A percentile compares a stretch with the other conserved stretches of the same genome.
Conservation (phyloP, 2,329 filamentous ascomycete species). For the Herpotrichia juniperi region DNA sequence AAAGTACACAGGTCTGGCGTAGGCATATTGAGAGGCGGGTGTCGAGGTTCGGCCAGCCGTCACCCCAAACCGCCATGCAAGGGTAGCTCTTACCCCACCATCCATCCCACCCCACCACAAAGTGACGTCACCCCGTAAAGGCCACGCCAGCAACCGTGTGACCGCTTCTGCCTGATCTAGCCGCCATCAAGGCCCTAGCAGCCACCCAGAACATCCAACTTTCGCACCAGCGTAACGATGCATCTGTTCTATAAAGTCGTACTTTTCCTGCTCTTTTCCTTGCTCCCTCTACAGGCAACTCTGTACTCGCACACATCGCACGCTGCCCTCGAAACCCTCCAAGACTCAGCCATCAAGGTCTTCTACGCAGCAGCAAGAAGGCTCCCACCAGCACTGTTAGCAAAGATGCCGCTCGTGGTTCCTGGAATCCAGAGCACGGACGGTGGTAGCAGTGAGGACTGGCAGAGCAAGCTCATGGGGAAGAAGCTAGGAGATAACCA, state of each 20-base stretch:
- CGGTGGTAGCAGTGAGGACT: constrained; percentile 45
- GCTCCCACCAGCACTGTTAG: no score
- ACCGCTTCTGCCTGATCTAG: constrained; percentile 1
- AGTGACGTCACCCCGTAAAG: constrained; percentile 2
- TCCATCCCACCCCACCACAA: neutral
- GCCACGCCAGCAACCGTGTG: constrained; percentile 1
- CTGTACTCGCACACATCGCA: neutral
- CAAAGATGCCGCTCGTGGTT: constrained; percentile 59
- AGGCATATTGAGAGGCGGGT: no score
- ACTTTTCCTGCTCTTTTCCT: no score
- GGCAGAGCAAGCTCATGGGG: constrained; percentile 56
- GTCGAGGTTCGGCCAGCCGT: no score
- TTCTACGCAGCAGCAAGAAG: neutral
- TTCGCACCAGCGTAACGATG: no score
- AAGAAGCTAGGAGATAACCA: constrained; percentile 58
- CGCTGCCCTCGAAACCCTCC: neutral
- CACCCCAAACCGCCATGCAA: neutral
- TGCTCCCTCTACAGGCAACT: neutral
- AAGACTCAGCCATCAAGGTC: neutral
- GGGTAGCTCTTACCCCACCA: neutral
- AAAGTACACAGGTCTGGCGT: no score
- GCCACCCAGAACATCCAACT: neutral
- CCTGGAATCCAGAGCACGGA: constrained; percentile 51
- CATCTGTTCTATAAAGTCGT: no score
- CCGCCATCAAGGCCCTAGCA: neutral